A percentile compares a stretch with the other conserved stretches of the same genome.
Conservation (phyloP, 2,329 filamentous ascomycete species). For the Pseudogymnoascus sp. region DNA sequence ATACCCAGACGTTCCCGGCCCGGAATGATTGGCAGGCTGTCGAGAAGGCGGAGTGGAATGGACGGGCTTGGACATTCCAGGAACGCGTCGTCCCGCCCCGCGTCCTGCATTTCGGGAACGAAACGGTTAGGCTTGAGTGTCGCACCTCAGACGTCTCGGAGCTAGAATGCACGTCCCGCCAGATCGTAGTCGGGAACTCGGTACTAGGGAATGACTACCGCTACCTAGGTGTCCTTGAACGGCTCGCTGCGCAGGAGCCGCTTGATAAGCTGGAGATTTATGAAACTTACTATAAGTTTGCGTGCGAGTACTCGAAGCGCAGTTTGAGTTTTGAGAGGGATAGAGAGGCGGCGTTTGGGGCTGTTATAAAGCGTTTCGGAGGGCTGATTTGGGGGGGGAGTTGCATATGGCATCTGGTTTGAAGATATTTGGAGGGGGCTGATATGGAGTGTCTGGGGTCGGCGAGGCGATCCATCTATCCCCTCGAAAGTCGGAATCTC, state of each 20-base stretch:
- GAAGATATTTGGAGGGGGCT: not conserved
- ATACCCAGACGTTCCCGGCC: not conserved
- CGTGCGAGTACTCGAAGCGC: not conserved
- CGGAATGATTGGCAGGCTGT: not conserved
- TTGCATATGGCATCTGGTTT: not conserved
- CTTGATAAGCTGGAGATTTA: not conserved
- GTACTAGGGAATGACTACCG: not conserved
- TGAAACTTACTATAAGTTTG: not conserved
- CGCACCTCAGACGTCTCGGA: not conserved
- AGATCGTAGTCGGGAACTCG: not conserved
- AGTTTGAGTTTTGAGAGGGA: not conserved
- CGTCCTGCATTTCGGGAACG: conserved; percentile 11
- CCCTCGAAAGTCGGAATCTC: too few species aligned
- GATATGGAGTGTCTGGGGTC: not conserved
- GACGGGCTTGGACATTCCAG: conserved; percentile 15
- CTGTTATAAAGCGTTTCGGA: not conserved
- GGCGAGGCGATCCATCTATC: not conserved
- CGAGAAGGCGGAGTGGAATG: not conserved
- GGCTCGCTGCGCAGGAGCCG: not conserved
- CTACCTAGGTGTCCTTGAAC: not conserved
- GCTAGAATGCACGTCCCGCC: not conserved
- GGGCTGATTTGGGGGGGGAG: not conserved
- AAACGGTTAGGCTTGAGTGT: not conserved
- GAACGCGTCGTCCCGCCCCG: conserved; percentile 13
- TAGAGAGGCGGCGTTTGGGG: not conserved